Conservation (phyloP, 768 basidiomycete genomes). For the Panaeolus cyanescens region DNA sequence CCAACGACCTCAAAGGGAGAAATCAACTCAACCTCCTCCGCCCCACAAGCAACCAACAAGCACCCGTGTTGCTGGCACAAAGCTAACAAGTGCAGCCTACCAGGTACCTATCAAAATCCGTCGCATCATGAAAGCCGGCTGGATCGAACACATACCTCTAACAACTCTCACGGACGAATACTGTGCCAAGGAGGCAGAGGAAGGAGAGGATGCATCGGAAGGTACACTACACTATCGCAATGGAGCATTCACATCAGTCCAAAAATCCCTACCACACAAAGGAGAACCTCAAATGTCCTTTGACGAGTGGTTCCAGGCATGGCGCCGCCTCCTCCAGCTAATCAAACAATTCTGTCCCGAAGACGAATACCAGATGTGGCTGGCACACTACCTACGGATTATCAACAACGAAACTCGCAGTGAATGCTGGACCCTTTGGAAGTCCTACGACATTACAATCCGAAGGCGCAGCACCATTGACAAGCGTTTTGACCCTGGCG, state of each 20-base stretch:
- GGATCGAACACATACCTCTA: slow-evolving; percentile 18
- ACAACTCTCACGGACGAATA: slow-evolving; percentile 18
- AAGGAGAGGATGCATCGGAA: background rate
- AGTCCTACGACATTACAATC: background rate
- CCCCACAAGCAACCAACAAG: too few species aligned
- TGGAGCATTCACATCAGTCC: slow-evolving; percentile 7
- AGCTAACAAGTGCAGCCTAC: slow-evolving; percentile 2
- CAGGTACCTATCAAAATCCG: slow-evolving; percentile 14
- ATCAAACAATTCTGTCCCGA: slow-evolving; percentile 12
- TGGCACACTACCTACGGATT: slow-evolving; percentile 14
- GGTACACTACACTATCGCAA: slow-evolving; percentile 1
- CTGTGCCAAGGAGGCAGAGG: too few species aligned
- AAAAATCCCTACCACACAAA: slow-evolving; percentile 8
- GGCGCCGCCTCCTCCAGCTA: slow-evolving; percentile 15
- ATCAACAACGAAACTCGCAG: slow-evolving; percentile 4
- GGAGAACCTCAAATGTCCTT: slow-evolving; percentile 17
- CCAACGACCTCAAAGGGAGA: too few species aligned
- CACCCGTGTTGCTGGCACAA: too few species aligned
- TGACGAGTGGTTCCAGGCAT: slow-evolving; percentile 23
- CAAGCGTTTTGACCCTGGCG: too few species aligned
- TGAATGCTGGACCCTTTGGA: slow-evolving; percentile 4
- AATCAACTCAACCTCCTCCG: too few species aligned
- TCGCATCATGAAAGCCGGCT: slow-evolving; percentile 13
- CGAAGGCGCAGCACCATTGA: background rate
- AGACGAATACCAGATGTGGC: slow-evolving; percentile 12